Evolutionary conservation across 495 filamentous ascomycete genomes (phyloP).

Genomic region (Margaritispora aquatica): DNA sequence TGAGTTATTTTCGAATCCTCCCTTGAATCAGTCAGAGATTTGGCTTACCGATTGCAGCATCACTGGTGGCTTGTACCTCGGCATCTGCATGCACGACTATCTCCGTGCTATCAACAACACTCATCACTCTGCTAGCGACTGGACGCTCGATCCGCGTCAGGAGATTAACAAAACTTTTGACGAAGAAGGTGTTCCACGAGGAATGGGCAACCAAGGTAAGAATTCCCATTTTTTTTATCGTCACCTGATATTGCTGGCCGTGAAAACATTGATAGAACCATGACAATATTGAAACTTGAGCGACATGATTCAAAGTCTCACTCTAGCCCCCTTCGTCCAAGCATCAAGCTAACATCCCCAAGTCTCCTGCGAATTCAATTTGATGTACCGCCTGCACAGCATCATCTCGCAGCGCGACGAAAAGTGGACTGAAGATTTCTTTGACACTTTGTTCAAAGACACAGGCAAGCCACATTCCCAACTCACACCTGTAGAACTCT

Average conservation of each 20-base stretch:
- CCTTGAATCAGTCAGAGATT: too few relatives aligned
- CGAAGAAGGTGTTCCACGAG: slow-evolving; percentile 33
- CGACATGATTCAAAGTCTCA: too few relatives aligned
- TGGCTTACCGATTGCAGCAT: slow-evolving; percentile 36
- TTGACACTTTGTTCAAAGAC: slow-evolving; percentile 19
- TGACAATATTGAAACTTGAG: too few relatives aligned
- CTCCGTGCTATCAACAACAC: slow-evolving; percentile 37
- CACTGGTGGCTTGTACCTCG: slow-evolving; percentile 76
- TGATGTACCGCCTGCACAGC: slow-evolving; percentile 73
- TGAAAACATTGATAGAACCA: too few relatives aligned
- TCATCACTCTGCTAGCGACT: not conserved
- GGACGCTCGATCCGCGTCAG: slow-evolving; percentile 59
- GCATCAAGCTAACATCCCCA: too few relatives aligned
- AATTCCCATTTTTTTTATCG: too few relatives aligned
- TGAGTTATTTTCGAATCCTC: not conserved
- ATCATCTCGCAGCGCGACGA: slow-evolving; percentile 66
- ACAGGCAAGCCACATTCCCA: slow-evolving; percentile 10
- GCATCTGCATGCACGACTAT: slow-evolving; percentile 76
- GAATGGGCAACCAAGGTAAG: slow-evolving; percentile 70
- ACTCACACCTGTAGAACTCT: slow-evolving; percentile 49
- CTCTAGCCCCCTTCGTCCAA: too few relatives aligned
- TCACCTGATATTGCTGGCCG: too few relatives aligned
- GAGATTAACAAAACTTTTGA: slow-evolving; percentile 32
- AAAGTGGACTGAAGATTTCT: slow-evolving; percentile 64
- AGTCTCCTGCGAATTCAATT: slow-evolving; percentile 69